Evolutionary conservation across 2,329 filamentous ascomycete species (phyloP), one percentile per base, ranked within the genome.

Genomic region (Diaporthe ampelina): DNA sequence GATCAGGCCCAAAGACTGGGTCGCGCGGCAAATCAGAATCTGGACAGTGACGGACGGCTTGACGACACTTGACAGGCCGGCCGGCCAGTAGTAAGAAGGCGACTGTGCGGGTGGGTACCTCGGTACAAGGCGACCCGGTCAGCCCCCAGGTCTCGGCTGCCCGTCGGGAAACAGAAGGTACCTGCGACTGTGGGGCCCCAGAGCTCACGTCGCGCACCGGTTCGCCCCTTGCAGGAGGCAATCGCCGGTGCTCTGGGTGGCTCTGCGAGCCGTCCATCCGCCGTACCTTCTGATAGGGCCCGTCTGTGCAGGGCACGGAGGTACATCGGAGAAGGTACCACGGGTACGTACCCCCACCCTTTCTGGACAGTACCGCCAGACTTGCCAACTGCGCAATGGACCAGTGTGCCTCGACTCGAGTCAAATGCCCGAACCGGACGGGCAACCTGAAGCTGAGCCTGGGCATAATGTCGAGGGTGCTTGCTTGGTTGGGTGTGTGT

Each of bases 131-230:
- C 29, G 50, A 1, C 15, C 17, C 48, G 32, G 45, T 54, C 52
- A 10, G 29, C 13, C 63, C 63, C 63, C 63, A 68, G 63, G 63
- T 68, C 63, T 68, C 63, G 48, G 63, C 48, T 32, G 63, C 40
- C n/a, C 15, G 4, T 68, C 63, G 63, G 63, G 63, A 68, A 67
- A 68, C 48, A 68, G n/a, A 19, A 37, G 63, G 63, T 68, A 68
- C 63, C n/a, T 54, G 24, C 26, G 61, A 72, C 35, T 63, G 63
- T 65, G 70, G 70, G 70, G 70, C 58, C 58, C 70, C 70, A 72
- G 32, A 63, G 70, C 43, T 29, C 21, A 24, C 17, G 10, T n/a
- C 8, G 35, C 45, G 29, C 58, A 29, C 29, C 45, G 5, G 45
- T 10, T 15, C 45, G 40, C 59, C 37, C 21, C 9, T 52, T 40